Evolutionary conservation across 2,329 filamentous ascomycete species (phyloP).

Genomic region (Gaeumannomyces sp.): DNA sequence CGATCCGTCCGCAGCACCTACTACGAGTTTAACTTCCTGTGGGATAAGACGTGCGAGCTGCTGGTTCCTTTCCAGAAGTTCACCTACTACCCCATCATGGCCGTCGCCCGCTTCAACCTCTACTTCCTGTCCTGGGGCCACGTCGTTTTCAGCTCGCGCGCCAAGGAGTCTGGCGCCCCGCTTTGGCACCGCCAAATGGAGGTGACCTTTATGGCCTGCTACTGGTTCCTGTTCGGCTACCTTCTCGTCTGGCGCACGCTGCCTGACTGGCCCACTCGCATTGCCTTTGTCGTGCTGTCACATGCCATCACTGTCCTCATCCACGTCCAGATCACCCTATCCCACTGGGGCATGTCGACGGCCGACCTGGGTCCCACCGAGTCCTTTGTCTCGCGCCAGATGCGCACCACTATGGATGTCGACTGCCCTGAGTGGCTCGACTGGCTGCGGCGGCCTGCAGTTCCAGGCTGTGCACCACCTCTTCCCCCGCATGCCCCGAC

Average conservation of each 20-base stretch:
- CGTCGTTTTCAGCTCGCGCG: slow-evolving; percentile 40
- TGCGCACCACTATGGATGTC: slow-evolving; percentile 69
- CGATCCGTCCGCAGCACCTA: slow-evolving; percentile 56
- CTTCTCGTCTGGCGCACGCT: slow-evolving; percentile 54
- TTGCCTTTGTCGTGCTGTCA: slow-evolving; percentile 57
- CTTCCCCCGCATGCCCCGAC: slow-evolving; percentile 61
- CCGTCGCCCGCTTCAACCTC: slow-evolving; percentile 65
- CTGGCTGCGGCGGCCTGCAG: slow-evolving; percentile 63
- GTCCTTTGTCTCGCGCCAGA: slow-evolving; percentile 62
- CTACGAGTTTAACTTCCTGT: slow-evolving; percentile 59
- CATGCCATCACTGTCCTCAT: slow-evolving; percentile 62
- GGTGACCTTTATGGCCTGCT: slow-evolving; percentile 54
- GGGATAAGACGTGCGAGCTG: slow-evolving; percentile 54
- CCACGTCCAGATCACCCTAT: slow-evolving; percentile 66
- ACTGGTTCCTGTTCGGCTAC: slow-evolving; percentile 65
- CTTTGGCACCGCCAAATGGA: slow-evolving; percentile 65
- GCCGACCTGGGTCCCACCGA: slow-evolving; percentile 57
- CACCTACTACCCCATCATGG: slow-evolving; percentile 64
- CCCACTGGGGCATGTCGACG: slow-evolving; percentile 67
- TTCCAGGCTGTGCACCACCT: slow-evolving; percentile 69
- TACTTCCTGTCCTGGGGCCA: slow-evolving; percentile 63
- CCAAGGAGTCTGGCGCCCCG: slow-evolving; percentile 46
- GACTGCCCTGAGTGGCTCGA: slow-evolving; percentile 67
- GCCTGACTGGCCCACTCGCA: slow-evolving; percentile 49
- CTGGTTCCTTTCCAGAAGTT: slow-evolving; percentile 57